These are phyloP conservation scores for Nissolia schottii DNA, from an alignment of 306 rosid species.

Conservation along the genomic window DNA sequence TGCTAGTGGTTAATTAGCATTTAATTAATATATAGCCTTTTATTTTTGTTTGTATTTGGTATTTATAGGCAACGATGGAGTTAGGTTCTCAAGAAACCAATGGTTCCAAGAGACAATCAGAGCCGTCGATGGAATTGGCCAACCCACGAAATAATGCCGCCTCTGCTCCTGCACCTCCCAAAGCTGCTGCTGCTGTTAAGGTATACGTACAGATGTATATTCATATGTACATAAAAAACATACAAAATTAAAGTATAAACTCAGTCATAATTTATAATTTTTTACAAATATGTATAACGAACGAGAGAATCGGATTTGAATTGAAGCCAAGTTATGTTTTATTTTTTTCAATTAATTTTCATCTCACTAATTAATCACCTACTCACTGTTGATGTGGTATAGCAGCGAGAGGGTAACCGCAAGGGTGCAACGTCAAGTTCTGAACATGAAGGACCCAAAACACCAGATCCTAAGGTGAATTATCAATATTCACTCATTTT, in stretches of 20 bases:
- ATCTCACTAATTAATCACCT: not conserved
- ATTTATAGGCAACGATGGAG: conserved; percentile 49
- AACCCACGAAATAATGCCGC: conserved; percentile 42
- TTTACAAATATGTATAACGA: not conserved
- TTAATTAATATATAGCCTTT: not conserved
- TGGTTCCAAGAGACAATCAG: conserved; percentile 58
- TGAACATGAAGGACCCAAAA: conserved; percentile 90
- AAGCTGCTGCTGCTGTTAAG: conserved; percentile 49
- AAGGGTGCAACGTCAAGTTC: conserved; percentile 86
- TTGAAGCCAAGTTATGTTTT: not conserved
- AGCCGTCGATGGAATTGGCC: conserved; percentile 68
- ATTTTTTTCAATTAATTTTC: not conserved
- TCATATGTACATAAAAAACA: not conserved
- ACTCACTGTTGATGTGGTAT: conserved; percentile 1
- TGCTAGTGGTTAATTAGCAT: not conserved
- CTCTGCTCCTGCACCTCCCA: conserved; percentile 57
- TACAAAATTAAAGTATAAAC: not conserved
- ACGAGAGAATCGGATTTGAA: not conserved
- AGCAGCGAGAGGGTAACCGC: conserved; percentile 64
- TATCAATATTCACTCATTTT: not conserved
- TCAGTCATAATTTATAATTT: not conserved
- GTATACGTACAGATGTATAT: conserved; percentile 31
- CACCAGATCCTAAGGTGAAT: conserved; percentile 92
- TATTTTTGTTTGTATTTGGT: conserved; percentile 5
- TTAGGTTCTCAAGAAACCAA: conserved; percentile 43